Conservation (phyloP, 257 asterid species). For the Coffea canephora region DNA sequence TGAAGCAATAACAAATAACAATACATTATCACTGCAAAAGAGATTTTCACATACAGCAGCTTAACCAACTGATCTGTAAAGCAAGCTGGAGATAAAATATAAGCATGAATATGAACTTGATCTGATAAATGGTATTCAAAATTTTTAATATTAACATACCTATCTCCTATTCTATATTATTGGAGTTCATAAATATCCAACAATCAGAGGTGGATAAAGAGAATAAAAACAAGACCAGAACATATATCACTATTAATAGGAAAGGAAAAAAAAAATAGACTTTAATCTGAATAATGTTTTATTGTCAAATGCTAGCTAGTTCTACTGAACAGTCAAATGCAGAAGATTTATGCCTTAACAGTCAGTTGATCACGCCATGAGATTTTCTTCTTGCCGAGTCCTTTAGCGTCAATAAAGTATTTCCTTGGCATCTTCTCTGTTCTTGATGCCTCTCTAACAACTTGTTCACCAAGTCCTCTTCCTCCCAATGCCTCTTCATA, state of each 20-base stretch:
- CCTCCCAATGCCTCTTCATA: background rate
- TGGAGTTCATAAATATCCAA: background rate
- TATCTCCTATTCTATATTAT: background rate
- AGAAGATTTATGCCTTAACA: background rate
- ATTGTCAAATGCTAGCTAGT: background rate
- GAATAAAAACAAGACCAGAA: background rate
- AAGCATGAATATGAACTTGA: background rate
- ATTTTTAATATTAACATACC: background rate
- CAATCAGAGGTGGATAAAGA: background rate
- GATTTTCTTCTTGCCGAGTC: background rate
- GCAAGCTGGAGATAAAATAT: background rate
- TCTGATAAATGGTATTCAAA: background rate
- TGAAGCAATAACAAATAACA: background rate
- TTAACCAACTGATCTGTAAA: background rate
- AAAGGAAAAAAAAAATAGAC: background rate
- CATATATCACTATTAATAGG: background rate
- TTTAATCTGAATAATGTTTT: background rate
- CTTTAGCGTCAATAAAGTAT: background rate
- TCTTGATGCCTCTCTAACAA: background rate
- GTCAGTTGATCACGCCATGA: background rate
- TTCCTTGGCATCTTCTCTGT: background rate
- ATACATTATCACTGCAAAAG: background rate
- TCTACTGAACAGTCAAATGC: background rate
- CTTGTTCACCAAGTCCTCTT: background rate
- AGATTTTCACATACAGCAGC: background rate